Conservation (phyloP, 148 eudicot genomes). For the Nepenthes mirabilis region DNA sequence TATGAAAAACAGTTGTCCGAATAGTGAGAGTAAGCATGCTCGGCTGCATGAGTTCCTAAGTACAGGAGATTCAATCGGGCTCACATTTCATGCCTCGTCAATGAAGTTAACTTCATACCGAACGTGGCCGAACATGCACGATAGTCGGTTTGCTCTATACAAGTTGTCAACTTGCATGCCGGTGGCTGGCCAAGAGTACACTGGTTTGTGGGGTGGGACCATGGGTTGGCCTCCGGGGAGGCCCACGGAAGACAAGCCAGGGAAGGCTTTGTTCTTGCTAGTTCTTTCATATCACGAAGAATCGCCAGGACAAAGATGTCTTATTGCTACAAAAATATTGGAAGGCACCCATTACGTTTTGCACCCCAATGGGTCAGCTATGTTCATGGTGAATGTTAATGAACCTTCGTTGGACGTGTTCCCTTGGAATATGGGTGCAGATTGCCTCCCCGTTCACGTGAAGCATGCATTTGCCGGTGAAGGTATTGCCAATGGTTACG, state of each 20-base stretch:
- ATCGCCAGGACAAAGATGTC: constrained; percentile 43
- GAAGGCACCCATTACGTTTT: constrained; percentile 82
- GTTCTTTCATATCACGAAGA: constrained; percentile 65
- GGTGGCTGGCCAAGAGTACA: constrained; percentile 35
- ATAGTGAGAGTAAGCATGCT: constrained; percentile 46
- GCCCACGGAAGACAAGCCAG: constrained; percentile 62
- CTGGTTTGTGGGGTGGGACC: constrained; percentile 85
- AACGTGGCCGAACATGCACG: constrained; percentile 91
- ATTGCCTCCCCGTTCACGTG: constrained; percentile 27
- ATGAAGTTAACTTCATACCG: constrained; percentile 60
- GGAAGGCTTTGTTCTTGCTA: constrained; percentile 62
- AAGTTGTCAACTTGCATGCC: constrained; percentile 50
- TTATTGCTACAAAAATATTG: constrained; percentile 70
- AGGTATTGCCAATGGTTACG: constrained; percentile 82
- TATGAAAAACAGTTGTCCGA: constrained; percentile 30
- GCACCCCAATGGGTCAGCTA: constrained; percentile 89
- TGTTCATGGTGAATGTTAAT: constrained; percentile 59
- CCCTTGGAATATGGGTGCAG: constrained; percentile 58
- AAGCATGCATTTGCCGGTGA: constrained; percentile 49
- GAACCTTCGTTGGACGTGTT: constrained; percentile 53
- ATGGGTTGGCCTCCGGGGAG: constrained; percentile 90
- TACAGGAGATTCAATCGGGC: constrained; percentile 60
- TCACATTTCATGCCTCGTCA: constrained; percentile 54
- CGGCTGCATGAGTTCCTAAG: constrained; percentile 58
- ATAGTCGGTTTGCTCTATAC: constrained; percentile 65